Percentiles rank a stretch among this genome's conserved stretches.
Conservation (phyloP, 345 rosid species). For the Citrus maxima region DNA sequence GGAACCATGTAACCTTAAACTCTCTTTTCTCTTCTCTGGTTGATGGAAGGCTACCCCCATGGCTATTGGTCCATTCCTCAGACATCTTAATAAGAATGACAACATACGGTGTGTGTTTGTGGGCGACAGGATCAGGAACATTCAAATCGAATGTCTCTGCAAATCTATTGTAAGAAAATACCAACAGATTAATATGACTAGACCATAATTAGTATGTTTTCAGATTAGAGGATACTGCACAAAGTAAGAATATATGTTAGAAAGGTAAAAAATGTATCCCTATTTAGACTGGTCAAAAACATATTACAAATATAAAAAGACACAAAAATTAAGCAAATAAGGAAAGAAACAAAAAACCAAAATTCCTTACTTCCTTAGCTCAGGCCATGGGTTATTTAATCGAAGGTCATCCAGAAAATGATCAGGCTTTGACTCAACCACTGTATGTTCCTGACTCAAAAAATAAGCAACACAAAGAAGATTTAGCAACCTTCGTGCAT, state of each 20-base stretch:
- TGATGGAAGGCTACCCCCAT: constrained; percentile 71
- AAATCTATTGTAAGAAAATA: constrained; percentile 44
- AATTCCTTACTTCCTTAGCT: constrained; percentile 56
- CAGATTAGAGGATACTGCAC: not conserved
- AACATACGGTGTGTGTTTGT: constrained; percentile 91
- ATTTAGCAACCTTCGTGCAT: not conserved
- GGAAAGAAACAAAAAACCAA: not conserved
- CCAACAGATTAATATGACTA: constrained; percentile 13
- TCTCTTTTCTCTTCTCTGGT: constrained; percentile 85
- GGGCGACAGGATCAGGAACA: constrained; percentile 71
- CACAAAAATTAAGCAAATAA: constrained; percentile 1
- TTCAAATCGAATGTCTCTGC: constrained; percentile 73
- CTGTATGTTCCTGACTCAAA: constrained; percentile 69
- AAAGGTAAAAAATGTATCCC: not conserved
- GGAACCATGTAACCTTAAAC: constrained; percentile 59
- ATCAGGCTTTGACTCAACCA: constrained; percentile 95
- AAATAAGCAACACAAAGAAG: constrained; percentile 11
- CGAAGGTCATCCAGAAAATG: constrained; percentile 96
- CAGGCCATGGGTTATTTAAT: constrained; percentile 94
- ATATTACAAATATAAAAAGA: constrained; percentile 3
- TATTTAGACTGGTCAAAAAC: not conserved
- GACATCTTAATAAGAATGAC: constrained; percentile 84
- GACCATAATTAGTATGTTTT: constrained; percentile 1
- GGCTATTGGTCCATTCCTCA: constrained; percentile 76
- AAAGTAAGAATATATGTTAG: not conserved